These are phyloP conservation scores for Conoideocrella luteorostrata DNA, from an alignment of 2,329 filamentous ascomycete species.

Conservation along the genomic window DNA sequence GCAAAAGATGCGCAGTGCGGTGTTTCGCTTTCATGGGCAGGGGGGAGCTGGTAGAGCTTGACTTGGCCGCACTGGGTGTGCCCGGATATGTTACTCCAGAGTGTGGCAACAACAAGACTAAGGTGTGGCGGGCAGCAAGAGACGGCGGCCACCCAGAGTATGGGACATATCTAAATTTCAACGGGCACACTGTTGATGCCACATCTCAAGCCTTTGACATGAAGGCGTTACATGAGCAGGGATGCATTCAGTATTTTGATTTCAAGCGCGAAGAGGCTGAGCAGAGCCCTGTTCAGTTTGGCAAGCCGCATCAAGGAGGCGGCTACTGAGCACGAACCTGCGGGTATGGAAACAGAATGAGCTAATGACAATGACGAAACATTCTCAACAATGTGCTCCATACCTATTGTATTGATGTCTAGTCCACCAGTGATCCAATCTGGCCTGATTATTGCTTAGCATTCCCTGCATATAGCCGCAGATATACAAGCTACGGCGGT, in stretches of 20 bases:
- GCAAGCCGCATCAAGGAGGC: conserved; percentile 13
- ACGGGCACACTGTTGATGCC: conserved; percentile 29
- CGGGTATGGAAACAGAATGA: no score
- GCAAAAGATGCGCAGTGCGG: conserved; percentile 37
- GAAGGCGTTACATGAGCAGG: conserved; percentile 28
- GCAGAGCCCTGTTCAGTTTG: conserved; percentile 3
- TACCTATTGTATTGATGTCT: no score
- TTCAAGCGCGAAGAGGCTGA: conserved; percentile 7
- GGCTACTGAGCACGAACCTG: conserved; percentile 16
- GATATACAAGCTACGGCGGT: no score
- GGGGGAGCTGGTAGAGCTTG: conserved; percentile 21
- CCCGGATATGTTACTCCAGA: background rate
- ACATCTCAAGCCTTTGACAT: conserved; percentile 29
- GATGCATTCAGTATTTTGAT: conserved; percentile 22
- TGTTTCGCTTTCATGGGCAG: conserved; percentile 34
- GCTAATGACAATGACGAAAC: no score
- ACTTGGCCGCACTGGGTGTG: conserved; percentile 13
- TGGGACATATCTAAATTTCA: conserved; percentile 30
- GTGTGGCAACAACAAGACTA: background rate
- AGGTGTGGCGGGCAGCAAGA: conserved; percentile 1
- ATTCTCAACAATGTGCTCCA: no score
- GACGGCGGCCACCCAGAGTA: conserved; percentile 8
- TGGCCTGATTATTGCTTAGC: no score
- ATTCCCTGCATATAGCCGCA: no score
- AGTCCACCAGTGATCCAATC: no score